Base-by-base conservation (phyloP, 2,329 filamentous ascomycete species). In the Fusarium buharicum region DNA sequence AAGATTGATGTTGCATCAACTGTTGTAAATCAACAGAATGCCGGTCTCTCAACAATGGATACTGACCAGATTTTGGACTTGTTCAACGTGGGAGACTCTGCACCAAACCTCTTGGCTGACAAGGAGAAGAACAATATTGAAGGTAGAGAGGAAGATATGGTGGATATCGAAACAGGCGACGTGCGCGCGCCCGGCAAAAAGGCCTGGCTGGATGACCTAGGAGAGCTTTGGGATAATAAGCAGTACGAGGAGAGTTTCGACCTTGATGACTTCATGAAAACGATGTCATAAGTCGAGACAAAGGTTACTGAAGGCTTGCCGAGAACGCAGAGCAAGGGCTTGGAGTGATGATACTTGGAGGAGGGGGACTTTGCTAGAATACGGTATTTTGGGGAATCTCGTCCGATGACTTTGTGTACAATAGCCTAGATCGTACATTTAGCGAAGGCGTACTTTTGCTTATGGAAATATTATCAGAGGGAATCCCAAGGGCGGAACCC, bases 221-320 rank as follows among this genome's bases (percentile, higher is more conserved):
- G 92, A 55, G 95, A 99, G 77, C 80, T 99, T 27, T 99, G 95
- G 94, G 95, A 99, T 74, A 94, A 97, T 75, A 89, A 89, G 74
- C 93, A 97, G 80, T 99, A 99, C 76, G 93, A 97, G 78, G 95
- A 99, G 79, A 96, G 96, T 77, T 98, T 97, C 75, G 92, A 98
- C 75, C 80, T 99, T 67, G 93, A 97, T 71, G 93, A 92, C 4
- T 99, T 98, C 80, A 84, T 99, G 79, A 93, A 93, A 76, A 96
- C 87, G 68, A 97, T 99, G 92, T 91, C 92, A 57, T 83, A 72
- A 72, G 55, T 41, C 22, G 44, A 41, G 30, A 51, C 28, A 46
- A 13, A 14, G 33, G 18, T 18, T 41, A 38, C 41, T 43, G 40
- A 43, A 24, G 11, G 24, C n/a, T 53, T 45, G 43, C 40, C 51